Percentiles rank a stretch among this genome's conserved stretches.
phyloP scores from a whole-genome alignment of 148 eudicot genomes.

The Rhododendron henanense region DNA sequence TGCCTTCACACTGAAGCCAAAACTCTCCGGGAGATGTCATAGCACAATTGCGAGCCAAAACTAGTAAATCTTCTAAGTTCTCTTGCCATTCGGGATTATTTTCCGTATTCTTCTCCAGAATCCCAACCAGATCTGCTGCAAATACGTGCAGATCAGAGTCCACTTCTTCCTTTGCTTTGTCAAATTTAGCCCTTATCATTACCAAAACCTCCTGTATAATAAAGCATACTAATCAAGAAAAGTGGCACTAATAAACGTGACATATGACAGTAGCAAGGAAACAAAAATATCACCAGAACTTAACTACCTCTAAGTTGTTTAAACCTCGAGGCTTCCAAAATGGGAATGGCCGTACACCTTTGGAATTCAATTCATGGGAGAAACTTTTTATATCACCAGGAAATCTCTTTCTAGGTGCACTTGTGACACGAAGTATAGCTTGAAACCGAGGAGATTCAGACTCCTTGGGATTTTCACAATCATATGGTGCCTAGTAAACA shows the following conservation, averaged over 20 bases:
- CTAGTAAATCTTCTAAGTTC: constrained; percentile 85
- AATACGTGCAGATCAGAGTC: constrained; percentile 86
- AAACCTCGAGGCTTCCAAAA: constrained; percentile 94
- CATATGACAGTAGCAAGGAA: constrained; percentile 8
- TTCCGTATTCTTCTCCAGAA: constrained; percentile 90
- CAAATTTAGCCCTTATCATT: constrained; percentile 86
- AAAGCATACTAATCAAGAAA: constrained; percentile 8
- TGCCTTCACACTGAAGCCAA: constrained; percentile 98
- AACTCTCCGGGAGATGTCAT: constrained; percentile 90
- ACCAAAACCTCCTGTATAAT: constrained; percentile 74
- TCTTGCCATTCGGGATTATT: constrained; percentile 94
- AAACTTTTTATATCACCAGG: constrained; percentile 94
- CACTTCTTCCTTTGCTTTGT: constrained; percentile 99
- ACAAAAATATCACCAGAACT: background rate
- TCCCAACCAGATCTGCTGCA: constrained; percentile 92
- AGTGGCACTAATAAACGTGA: constrained; percentile 5
- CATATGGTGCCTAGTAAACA: constrained; percentile 56
- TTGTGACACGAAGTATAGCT: constrained; percentile 95
- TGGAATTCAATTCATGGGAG: constrained; percentile 95
- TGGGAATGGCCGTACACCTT: constrained; percentile 94
- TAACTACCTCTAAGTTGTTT: constrained; percentile 80
- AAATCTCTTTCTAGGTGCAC: constrained; percentile 88
- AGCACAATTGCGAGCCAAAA: constrained; percentile 87
- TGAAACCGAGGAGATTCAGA: constrained; percentile 99
- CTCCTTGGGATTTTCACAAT: constrained; percentile 96